Percentiles rank a stretch among this genome's conserved stretches.
Evolutionary conservation across 139 green algal species (phyloP).

Genomic region (Coelastrella sp.): DNA sequence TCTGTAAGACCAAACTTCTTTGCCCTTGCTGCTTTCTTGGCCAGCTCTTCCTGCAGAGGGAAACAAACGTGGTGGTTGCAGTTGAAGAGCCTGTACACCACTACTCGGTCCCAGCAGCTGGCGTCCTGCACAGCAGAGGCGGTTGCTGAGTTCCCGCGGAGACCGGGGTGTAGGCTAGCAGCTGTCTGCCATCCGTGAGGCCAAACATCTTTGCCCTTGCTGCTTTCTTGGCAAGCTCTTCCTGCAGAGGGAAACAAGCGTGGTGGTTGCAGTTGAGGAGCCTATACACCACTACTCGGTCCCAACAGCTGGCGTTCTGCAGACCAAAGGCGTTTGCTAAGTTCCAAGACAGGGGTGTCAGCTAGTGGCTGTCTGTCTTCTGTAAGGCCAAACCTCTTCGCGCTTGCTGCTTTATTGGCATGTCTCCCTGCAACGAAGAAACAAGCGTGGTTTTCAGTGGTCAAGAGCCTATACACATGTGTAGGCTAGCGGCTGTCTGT

Average conservation of each 20-base stretch:
- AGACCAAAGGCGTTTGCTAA: too few relatives aligned
- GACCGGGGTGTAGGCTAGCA: conserved; percentile 27
- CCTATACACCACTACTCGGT: too few relatives aligned
- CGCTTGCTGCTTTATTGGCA: conserved; percentile 68
- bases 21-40: conserved; percentile 71
- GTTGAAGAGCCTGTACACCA: too few relatives aligned
- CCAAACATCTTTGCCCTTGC: conserved; percentile 80
- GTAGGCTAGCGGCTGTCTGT: too few relatives aligned
- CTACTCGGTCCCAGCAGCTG: too few relatives aligned
- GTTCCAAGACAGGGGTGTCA: too few relatives aligned
- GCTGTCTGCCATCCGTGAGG: background rate
- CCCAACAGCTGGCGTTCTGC: too few relatives aligned
- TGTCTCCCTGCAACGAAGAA: conserved; percentile 72
- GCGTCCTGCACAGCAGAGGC: too few relatives aligned
- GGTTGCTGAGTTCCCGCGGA: conserved; percentile 16
- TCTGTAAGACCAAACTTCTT: conserved; percentile 59
- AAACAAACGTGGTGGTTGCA: background rate
- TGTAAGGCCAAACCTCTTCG: conserved; percentile 62
- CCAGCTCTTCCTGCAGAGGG: conserved; percentile 73
- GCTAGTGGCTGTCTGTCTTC: background rate
- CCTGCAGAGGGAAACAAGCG: too few relatives aligned
- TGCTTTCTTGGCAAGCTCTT: background rate
- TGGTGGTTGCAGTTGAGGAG: too few relatives aligned
- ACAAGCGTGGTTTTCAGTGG: background rate
- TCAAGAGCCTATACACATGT: too few relatives aligned